Base-by-base conservation (phyloP, 352 stramenopile species). In the Aphanomyces cochlioides region DNA sequence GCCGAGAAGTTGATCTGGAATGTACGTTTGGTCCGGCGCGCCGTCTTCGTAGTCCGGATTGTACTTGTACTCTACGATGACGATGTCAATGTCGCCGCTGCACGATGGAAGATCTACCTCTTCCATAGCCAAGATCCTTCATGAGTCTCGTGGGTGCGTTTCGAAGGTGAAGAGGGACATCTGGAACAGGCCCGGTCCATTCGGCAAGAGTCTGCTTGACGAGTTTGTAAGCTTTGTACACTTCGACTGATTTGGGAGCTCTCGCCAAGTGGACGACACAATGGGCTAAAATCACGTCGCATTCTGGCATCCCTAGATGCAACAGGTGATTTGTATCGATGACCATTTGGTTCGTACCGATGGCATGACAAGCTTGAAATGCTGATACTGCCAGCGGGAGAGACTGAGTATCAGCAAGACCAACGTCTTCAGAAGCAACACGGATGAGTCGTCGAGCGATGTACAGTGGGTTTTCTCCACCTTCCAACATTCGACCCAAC, bases 401-500 rank as follows among this genome's bases (percentile, higher is more conserved):
- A 34, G 90, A 60, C 39, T 93, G 79, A 7, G 85, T 78, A 19
- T 88, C 87, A 3, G 77, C 85, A 1, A 95, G 76, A 0, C 89
- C 87, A 10, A 96, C 74, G 74, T 96, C 89, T 78, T 96, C 89
- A 59, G 79, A 89, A 41, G 89, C 87, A 57, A 95, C 90, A 43
- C 87, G 82, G 67, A 96, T 90, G 57, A 95, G 81, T 8, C 89
- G 82, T 0, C 89, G 74, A 4, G 83, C 85, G 34, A 96, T 79
- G 43, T 82, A 96, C 34, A 95, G 60, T 8, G 89, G 87, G 19
- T 95, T 92, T 57, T 96, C 89, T 7, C 89, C 87, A 4, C 83
- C 87, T 71, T 95, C 82, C 3, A 96, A 76, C 89, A 96, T 96
- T 7, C 87, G 78, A 12, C 76, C 89, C 17, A 96, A 74, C 87